phyloP scores from a whole-genome alignment of 108 stramenopile genomes.

The Heterococcus sp. region DNA sequence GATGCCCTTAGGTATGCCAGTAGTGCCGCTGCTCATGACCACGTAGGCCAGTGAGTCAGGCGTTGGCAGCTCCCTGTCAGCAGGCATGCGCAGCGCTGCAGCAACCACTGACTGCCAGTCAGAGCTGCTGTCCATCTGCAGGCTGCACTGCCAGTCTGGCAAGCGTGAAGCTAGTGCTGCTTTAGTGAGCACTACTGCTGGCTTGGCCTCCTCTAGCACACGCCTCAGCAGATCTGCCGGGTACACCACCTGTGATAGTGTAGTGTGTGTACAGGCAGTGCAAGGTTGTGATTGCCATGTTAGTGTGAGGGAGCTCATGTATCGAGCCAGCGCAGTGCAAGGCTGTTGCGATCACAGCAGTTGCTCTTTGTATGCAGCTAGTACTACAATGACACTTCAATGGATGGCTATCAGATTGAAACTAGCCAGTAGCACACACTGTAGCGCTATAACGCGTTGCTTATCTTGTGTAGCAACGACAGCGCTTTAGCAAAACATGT shows the following conservation, averaged over 20 bases:
- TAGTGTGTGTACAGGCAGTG: no score
- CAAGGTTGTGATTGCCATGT: no score
- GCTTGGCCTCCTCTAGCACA: slow-evolving; percentile 56
- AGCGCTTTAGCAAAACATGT: no score
- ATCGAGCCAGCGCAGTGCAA: no score
- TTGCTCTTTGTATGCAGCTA: no score
- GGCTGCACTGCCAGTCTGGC: slow-evolving; percentile 29
- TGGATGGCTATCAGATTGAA: no score
- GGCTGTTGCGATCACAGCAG: no score
- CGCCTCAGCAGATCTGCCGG: slow-evolving; percentile 64
- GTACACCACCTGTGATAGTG: slow-evolving; percentile 62
- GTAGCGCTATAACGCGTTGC: no score
- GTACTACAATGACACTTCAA: no score
- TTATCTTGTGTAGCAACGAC: slow-evolving; percentile 6
- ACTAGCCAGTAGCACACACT: no score
- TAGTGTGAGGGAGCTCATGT: no score
- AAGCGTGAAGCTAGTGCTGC: slow-evolving; percentile 40
- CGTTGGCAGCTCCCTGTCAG: slow-evolving; percentile 11
- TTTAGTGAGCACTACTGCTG: slow-evolving; percentile 54
- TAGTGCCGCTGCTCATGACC: slow-evolving; percentile 65
- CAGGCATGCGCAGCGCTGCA: slow-evolving; percentile 7
- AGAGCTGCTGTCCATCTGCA: slow-evolving; percentile 19
- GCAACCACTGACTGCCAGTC: slow-evolving; percentile 1
- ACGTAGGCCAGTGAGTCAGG: slow-evolving; percentile 68
- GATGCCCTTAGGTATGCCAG: slow-evolving; percentile 67